Conservation (phyloP, 768 basidiomycete species). For the Auriculariales sp. region DNA sequence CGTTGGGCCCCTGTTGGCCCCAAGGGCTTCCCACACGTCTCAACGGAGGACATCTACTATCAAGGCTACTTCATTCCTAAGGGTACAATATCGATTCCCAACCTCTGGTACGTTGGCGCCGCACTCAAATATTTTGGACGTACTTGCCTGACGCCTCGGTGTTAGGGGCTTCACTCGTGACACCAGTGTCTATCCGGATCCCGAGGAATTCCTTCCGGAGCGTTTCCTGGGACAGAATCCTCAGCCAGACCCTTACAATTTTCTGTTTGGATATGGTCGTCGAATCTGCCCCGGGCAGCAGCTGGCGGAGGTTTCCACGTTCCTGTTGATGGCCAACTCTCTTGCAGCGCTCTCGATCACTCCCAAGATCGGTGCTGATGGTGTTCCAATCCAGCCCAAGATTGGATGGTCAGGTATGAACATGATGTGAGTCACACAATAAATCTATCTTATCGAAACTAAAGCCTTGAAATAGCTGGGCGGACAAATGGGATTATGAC, state of each 20-base stretch:
- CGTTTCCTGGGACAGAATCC: conserved; percentile 13
- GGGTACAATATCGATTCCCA: conserved; percentile 28
- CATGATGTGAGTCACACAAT: background rate
- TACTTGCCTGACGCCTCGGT: background rate
- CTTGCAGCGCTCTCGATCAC: background rate
- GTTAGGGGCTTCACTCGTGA: background rate
- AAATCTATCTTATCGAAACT: too few species aligned
- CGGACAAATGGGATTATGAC: background rate
- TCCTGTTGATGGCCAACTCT: background rate
- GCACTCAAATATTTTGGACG: background rate
- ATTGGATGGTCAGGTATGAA: background rate
- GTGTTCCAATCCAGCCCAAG: background rate
- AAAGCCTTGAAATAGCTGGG: too few species aligned
- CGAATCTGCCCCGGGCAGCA: background rate
- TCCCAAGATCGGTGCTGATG: background rate
- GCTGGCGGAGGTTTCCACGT: background rate
- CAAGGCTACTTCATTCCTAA: conserved; percentile 37
- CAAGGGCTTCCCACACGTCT: conserved; percentile 30
- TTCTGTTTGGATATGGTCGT: background rate
- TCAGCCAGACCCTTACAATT: background rate
- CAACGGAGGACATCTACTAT: conserved; percentile 27
- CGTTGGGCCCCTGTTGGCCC: conserved; percentile 12
- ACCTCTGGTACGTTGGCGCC: conserved; percentile 24
- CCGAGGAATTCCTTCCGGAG: conserved; percentile 18
- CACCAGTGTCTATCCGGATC: conserved; percentile 9